Base-by-base conservation (phyloP, 78 protist species). In the Speleostelium caveatum region DNA sequence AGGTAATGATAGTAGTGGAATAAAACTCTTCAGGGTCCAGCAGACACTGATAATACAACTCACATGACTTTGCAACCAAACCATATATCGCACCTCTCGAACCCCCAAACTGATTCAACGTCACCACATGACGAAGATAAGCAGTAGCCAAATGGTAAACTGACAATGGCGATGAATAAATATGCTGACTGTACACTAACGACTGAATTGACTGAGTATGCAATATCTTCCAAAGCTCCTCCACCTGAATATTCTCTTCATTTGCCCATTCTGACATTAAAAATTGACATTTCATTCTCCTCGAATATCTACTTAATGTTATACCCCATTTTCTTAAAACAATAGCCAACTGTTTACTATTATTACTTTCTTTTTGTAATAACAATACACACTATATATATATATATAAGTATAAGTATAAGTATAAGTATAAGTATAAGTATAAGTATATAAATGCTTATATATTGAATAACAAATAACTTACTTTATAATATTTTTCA, bases 231-330 rank as follows among this genome's bases (percentile, higher is more conserved):
- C 89, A 80, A 10, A 80, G 67, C 7, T 80, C 89, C 24, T 80
- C 89, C 14, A 68, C 60, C 38, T 80, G 89, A 38, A 80, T 80
- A 58, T 80, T 80, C 51, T 80, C 89, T 28, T 80, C 89, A 38
- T 61, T 68, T 35, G 89, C 26, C 89, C 89, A 80, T 42, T 80
- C 89, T 35, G 89, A 80, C 89, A 80, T 80, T 49, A 80, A 36
- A 73, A 80, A 80, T 38, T 80, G 89, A 68, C 89, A 68, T 22
- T 80, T 80, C 89, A 80, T 80, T 8, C 89, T 28, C 30, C 89
- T 49, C 39, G 68, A 53, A 41, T 80, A 80, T 68, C 89, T 80
- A 30, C 89, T 80, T 62, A 80, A 24, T 58, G 89, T 32, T 49
- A 80, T 80, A 41, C 89, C 89, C 89, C 89, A 80, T 59, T 80